These are phyloP conservation scores for Conoideocrella luteorostrata DNA, from an alignment of 2,329 filamentous ascomycete genomes.

Conservation along the genomic window DNA sequence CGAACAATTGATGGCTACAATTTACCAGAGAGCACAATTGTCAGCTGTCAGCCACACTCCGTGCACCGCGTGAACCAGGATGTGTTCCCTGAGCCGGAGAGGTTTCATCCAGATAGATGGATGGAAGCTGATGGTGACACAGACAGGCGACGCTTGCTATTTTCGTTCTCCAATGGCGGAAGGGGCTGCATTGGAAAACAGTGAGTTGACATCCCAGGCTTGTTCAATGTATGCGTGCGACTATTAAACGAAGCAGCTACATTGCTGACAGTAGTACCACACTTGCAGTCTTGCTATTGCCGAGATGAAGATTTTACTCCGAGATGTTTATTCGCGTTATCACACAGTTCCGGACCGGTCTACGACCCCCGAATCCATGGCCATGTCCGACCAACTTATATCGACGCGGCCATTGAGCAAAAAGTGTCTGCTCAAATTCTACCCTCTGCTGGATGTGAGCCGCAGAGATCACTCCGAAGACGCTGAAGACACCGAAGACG, in stretches of 20 bases:
- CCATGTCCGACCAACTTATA: constrained; percentile 61
- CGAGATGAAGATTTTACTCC: constrained; percentile 62
- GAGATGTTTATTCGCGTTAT: constrained; percentile 55
- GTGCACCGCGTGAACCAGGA: constrained; percentile 52
- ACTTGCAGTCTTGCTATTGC: constrained; percentile 46
- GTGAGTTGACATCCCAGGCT: constrained; percentile 37
- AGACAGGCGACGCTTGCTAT: constrained; percentile 57
- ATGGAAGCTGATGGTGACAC: constrained; percentile 66
- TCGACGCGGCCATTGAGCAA: constrained; percentile 56
- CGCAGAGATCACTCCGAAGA: not conserved
- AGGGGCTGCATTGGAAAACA: constrained; percentile 61
- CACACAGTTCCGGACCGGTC: constrained; percentile 46
- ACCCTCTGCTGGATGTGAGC: constrained; percentile 21
- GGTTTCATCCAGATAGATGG: constrained; percentile 79
- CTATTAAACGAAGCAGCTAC: too few relatives aligned
- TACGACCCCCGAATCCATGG: constrained; percentile 53
- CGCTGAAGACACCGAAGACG: too few relatives aligned
- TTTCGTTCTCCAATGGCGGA: constrained; percentile 60
- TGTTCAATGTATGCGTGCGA: too few relatives aligned
- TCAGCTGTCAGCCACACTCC: constrained; percentile 56
- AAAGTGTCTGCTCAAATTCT: constrained; percentile 49
- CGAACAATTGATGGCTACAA: constrained; percentile 49
- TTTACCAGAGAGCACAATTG: constrained; percentile 47
- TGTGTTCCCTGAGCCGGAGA: constrained; percentile 72
- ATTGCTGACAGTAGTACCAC: not conserved